A percentile compares a stretch with the other conserved stretches of the same genome.
These are phyloP conservation scores for Plasmopara muralis DNA, from an alignment of 352 stramenopile genomes.

Conservation along the genomic window DNA sequence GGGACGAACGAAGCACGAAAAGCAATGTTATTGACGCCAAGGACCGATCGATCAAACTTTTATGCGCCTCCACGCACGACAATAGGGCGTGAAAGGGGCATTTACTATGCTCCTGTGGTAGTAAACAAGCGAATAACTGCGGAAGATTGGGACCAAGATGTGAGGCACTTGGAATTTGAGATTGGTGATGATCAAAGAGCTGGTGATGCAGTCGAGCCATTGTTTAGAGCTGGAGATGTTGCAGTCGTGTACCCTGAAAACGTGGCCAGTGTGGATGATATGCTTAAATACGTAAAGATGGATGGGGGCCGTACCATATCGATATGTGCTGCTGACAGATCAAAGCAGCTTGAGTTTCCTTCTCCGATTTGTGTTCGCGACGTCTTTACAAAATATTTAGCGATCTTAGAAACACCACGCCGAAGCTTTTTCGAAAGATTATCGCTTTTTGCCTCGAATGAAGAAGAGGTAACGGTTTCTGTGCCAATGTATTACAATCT, in stretches of 20 bases:
- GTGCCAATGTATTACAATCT: background rate
- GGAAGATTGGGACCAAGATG: slow-evolving; percentile 72
- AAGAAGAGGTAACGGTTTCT: slow-evolving; percentile 57
- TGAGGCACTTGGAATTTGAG: slow-evolving; percentile 71
- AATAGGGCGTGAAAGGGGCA: slow-evolving; percentile 33
- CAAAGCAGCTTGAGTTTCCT: slow-evolving; percentile 44
- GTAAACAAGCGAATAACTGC: slow-evolving; percentile 63
- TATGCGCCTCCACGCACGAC: slow-evolving; percentile 47
- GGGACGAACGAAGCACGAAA: slow-evolving; percentile 9
- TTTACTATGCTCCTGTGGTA: slow-evolving; percentile 47
- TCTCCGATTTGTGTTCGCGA: slow-evolving; percentile 45
- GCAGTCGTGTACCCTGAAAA: slow-evolving; percentile 79
- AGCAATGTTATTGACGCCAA: slow-evolving; percentile 21
- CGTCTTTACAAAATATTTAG: slow-evolving; percentile 79
- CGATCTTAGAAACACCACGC: slow-evolving; percentile 81
- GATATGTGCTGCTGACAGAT: slow-evolving; percentile 44
- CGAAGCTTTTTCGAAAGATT: slow-evolving; percentile 85
- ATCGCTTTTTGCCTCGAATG: slow-evolving; percentile 69
- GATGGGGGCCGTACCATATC: slow-evolving; percentile 34
- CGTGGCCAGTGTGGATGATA: slow-evolving; percentile 50
- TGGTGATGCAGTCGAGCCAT: background rate
- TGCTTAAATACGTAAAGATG: slow-evolving; percentile 50
- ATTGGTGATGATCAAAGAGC: slow-evolving; percentile 13
- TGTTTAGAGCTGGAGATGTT: slow-evolving; percentile 67
- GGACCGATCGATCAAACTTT: slow-evolving; percentile 37